Percentiles rank a stretch among this genome's conserved stretches.
Evolutionary conservation across 805 yeast genomes (phyloP).

Genomic region (Candida cerambycidarum): DNA sequence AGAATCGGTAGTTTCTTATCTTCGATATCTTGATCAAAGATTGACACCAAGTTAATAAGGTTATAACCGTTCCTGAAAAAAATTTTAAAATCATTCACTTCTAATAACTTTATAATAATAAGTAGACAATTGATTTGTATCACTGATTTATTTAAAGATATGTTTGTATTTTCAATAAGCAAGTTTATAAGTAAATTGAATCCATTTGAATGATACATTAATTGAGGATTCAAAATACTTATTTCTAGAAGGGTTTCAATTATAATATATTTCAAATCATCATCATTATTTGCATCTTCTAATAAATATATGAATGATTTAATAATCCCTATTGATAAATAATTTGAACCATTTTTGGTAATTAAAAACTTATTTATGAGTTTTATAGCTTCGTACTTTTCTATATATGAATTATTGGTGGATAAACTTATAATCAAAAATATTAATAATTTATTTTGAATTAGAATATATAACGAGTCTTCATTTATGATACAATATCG

Average conservation of each 20-base stretch:
- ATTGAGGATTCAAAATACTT: constrained; percentile 37
- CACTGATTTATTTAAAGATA: constrained; percentile 40
- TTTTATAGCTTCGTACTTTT: constrained; percentile 76
- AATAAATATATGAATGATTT: constrained; percentile 65
- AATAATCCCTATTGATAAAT: constrained; percentile 61
- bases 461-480: constrained; percentile 54
- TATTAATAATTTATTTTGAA: constrained; percentile 57
- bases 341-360: constrained; percentile 48
- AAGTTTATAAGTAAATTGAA: constrained; percentile 45
- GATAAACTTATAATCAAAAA: constrained; percentile 65
- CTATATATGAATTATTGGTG: constrained; percentile 53
- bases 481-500: constrained; percentile 59
- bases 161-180: constrained; percentile 41
- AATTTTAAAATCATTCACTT: constrained; percentile 52
- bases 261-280: constrained; percentile 37
- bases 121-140: constrained; percentile 28
- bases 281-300: constrained; percentile 13
- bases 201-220: constrained; percentile 54
- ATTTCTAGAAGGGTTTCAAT: constrained; percentile 41
- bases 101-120: constrained; percentile 54
- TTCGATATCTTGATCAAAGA: constrained; percentile 59
- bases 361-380: constrained; percentile 62
- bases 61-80: constrained; percentile 61
- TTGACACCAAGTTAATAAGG: constrained; percentile 59
- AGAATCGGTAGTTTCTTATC: constrained; percentile 27